These are phyloP conservation scores for Candida ascalaphidarum DNA, from an alignment of 805 yeast species.

Conservation along the genomic window DNA sequence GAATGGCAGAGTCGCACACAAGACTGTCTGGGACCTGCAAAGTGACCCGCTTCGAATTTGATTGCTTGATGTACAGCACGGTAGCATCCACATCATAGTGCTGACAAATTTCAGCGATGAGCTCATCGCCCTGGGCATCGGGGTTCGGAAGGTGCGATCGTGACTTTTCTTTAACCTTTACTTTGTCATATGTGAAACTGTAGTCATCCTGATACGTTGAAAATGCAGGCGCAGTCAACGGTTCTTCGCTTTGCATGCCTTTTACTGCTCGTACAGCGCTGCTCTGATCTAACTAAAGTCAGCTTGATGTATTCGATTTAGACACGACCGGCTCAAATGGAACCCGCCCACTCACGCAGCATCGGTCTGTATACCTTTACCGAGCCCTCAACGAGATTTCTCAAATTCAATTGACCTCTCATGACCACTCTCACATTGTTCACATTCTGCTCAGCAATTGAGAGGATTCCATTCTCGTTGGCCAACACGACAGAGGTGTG, in stretches of 20 bases:
- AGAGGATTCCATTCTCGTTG: slow-evolving; percentile 18
- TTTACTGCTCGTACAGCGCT: too few species aligned
- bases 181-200: slow-evolving; percentile 41
- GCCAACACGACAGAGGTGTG: slow-evolving; percentile 37
- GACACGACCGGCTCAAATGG: too few species aligned
- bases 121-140: slow-evolving; percentile 12
- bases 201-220: slow-evolving; percentile 67
- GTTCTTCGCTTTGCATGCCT: too few species aligned
- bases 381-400: slow-evolving; percentile 32
- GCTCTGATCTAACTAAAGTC: too few species aligned
- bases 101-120: slow-evolving; percentile 24
- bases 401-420: slow-evolving; percentile 28
- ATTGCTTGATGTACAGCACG: slow-evolving; percentile 25
- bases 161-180: slow-evolving; percentile 13
- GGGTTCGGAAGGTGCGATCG: slow-evolving; percentile 20
- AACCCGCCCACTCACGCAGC: slow-evolving; percentile 36
- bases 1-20: slow-evolving; percentile 69
- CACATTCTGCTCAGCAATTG: slow-evolving; percentile 43
- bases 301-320: too few species aligned
- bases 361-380: slow-evolving; percentile 41
- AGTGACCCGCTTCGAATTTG: slow-evolving; percentile 57
- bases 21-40: slow-evolving; percentile 85
- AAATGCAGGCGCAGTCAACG: slow-evolving; percentile 73
- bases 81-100: slow-evolving; percentile 25
- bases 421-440: slow-evolving; percentile 32